Conservation (phyloP, 2,329 filamentous ascomycete species). For the Sphaerostilbella broomeana region DNA sequence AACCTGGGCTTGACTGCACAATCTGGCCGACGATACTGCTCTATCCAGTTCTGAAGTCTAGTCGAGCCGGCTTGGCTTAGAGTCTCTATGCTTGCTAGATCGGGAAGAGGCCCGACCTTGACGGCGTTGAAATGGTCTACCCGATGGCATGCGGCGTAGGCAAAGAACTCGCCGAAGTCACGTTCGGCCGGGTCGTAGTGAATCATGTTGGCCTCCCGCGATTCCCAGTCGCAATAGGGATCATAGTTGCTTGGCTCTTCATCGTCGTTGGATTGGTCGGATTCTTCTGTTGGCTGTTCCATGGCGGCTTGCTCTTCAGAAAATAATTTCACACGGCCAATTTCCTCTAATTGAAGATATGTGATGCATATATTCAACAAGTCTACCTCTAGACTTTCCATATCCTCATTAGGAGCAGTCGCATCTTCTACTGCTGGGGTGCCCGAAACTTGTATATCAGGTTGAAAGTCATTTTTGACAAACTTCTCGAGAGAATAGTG, state of each 20-base stretch:
- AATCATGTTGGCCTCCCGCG: conserved; percentile 26
- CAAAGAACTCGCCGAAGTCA: conserved; percentile 22
- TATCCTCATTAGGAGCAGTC: not conserved
- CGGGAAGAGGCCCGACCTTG: not conserved
- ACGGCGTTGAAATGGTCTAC: conserved; percentile 24
- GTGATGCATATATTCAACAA: conserved; percentile 22
- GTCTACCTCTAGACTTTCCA: conserved; percentile 17
- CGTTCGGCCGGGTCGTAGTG: conserved; percentile 19
- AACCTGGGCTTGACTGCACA: conserved; percentile 25
- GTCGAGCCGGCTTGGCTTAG: conserved; percentile 22
- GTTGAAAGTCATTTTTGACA: not conserved
- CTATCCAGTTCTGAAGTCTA: conserved; percentile 26
- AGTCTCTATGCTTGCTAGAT: not conserved
- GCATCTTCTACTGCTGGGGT: not conserved
- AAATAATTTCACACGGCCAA: conserved; percentile 22
- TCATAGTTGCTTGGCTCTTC: conserved; percentile 16
- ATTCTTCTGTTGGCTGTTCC: conserved; percentile 11
- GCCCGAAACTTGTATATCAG: not conserved
- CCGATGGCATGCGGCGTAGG: conserved; percentile 32
- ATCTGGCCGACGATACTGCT: conserved; percentile 26
- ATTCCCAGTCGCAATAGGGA: conserved; percentile 22
- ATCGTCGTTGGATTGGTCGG: conserved; percentile 20
- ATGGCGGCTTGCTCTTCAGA: conserved; percentile 21
- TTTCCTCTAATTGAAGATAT: conserved; percentile 24
- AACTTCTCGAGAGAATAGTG: conserved; percentile 12